Evolutionary conservation across 768 basidiomycete species (phyloP), one percentile per base, ranked within the genome.

Genomic region (Mycena rebaudengoi): DNA sequence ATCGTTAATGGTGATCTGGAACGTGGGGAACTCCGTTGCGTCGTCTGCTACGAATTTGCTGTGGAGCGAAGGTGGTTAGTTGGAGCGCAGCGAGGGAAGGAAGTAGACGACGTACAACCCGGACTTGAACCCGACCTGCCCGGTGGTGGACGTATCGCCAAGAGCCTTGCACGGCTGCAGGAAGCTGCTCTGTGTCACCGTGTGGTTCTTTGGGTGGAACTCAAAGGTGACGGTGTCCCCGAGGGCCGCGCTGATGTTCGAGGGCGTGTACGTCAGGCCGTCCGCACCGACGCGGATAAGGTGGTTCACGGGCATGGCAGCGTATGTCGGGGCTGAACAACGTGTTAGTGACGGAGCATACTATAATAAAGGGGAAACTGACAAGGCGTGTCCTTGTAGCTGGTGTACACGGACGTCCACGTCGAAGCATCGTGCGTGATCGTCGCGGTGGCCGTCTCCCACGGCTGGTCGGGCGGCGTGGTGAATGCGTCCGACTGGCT

Each of bases 1-100:
- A 69, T 84, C 79, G 71, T 84, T 83, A 61, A 83, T 73, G 44
- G 73, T 75, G 66, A 85, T 71, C 10, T 73, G 75, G 72, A 76
- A 84, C 0, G 75, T 80, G 16, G 84, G 83, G 71, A 80, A 76
- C 33, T 25, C 49, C 14, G 72, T 72, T 5, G 76, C 74, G 40
- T 75, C 73, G 45, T 68, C 60, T 12, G 70, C 69, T 21, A 82
- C 82, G 6, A 26, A 32, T 26, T 35, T 14, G 57, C 63, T 64
- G 82, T 75, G 71, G 74, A 77, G 69, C 75, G 7, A 7, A 41
- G 11, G 51, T 10, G 28, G 23, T 25, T 28, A 32, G 28, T 23
- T 11, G 18, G 6, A n/a, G 11, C 12, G 8, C 0, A 26, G 12
- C 23, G 13, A 35, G 23, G 23, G 14, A 29, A 20, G 48, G n/a